These are phyloP conservation scores for Thelonectria rubi DNA, from an alignment of 2,329 filamentous ascomycete species.

Conservation along the genomic window DNA sequence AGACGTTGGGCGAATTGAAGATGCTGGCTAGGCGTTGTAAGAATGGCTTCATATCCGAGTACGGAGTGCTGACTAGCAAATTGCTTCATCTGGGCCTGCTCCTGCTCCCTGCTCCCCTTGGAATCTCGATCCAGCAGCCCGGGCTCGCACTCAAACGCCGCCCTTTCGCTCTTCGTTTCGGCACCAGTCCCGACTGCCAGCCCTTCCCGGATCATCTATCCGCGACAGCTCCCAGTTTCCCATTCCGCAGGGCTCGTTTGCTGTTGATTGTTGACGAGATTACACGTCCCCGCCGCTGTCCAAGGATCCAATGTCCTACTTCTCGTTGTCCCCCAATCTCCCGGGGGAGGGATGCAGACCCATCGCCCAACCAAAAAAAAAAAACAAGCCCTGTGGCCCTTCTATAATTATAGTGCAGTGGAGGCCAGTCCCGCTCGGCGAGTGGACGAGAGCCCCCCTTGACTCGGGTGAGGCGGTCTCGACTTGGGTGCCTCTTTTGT, in stretches of 20 bases:
- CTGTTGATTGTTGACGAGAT: not conserved
- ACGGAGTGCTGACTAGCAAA: too few species aligned
- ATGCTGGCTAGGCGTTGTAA: too few species aligned
- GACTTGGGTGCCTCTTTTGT: not conserved
- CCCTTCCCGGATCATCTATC: not conserved
- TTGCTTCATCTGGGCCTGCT: not conserved
- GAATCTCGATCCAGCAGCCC: not conserved
- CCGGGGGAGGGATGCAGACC: conserved; percentile 2
- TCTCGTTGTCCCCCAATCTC: not conserved
- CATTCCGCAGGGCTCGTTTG: not conserved
- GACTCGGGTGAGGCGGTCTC: conserved; percentile 8
- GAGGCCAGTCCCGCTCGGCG: conserved; percentile 3
- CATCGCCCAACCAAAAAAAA: not conserved
- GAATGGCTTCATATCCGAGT: not conserved
- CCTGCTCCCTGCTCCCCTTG: too few species aligned
- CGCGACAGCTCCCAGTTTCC: not conserved
- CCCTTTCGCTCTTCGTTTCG: too few species aligned
- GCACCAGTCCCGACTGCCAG: not conserved
- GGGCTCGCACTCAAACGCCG: not conserved
- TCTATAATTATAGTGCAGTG: conserved; percentile 24
- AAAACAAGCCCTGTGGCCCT: conserved; percentile 20
- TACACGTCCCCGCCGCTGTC: not conserved
- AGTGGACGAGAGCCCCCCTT: conserved; percentile 12
- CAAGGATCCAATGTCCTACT: too few species aligned
- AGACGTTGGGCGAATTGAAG: not conserved